Evolutionary conservation across 148 eudicot species (phyloP), one percentile per base, ranked within the genome.

Genomic region (Rheum nobile): DNA sequence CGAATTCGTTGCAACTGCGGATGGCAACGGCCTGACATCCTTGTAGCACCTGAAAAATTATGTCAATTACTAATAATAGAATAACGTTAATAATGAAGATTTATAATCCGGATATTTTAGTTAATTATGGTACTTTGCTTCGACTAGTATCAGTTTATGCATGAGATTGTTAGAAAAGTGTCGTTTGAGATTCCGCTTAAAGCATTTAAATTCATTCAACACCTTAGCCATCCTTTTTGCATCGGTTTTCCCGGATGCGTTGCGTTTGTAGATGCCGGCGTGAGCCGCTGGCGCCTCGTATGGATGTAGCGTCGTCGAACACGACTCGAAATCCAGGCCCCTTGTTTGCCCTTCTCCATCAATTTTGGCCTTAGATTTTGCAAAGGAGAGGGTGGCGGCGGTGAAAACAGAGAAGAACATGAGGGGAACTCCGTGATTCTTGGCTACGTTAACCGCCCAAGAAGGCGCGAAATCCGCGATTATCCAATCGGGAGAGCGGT

Each of bases 401-500:
- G 75, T 17, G 42, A 59, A 75, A 10, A 37, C 69, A 2, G 72
- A 59, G 75, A 79, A 79, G 43, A 0, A 22, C 16, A 61, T 22
- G 22, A 75, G 72, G 0, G 81, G 52, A 32, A 71, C 35, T 0
- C 63, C 34, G 2, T 19, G 63, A 1, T 61, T 71, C 29, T 19
- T 13, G 6, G 75, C 75, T 7, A 79, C 55, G 13, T 79, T 76
- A 24, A 38, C 46, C 2, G 52, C 48, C 81, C 81, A 75, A 32
- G 31, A 43, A 24, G 71, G 17, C 3, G 29, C 4, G 0, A 54
- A 42, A 28, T 79, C 82, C 9, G 29, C 3, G 28, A 79, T 71
- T 4, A 79, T 75, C 78, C 81, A 79, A 17, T 79, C 75, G 3
- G 82, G 82, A 1, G 82, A 75, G 6, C 17, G 50, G 1, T 46